A percentile compares a stretch with the other conserved stretches of the same genome.
Conservation (phyloP, 2,329 filamentous ascomycete genomes). For the Elsinoe perseae region DNA sequence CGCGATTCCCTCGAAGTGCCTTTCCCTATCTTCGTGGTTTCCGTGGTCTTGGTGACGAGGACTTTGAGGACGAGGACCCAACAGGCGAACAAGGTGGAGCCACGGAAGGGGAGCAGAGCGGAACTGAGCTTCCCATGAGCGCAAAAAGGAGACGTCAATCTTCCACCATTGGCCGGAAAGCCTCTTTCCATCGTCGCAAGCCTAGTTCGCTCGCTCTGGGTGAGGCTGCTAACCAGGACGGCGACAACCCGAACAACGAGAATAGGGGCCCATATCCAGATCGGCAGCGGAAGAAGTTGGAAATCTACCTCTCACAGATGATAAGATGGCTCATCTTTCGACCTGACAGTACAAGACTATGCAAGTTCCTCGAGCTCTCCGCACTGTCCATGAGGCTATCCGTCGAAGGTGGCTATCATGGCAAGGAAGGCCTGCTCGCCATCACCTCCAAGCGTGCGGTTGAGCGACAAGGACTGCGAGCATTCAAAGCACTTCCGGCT, state of each 20-base stretch:
- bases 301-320: slow-evolving; percentile 86
- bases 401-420: slow-evolving; percentile 92
- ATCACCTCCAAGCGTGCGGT: slow-evolving; percentile 75
- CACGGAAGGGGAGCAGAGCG: slow-evolving; percentile 57
- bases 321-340: slow-evolving; percentile 96
- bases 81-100: slow-evolving; percentile 46
- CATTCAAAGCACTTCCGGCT: slow-evolving; percentile 16
- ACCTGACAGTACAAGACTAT: slow-evolving; percentile 88
- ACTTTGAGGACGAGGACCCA: slow-evolving; percentile 65
- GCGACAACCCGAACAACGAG: slow-evolving; percentile 33
- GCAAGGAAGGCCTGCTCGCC: slow-evolving; percentile 89
- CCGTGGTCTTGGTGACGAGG: slow-evolving; percentile 47
- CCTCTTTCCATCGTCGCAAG: slow-evolving; percentile 42
- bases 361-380: slow-evolving; percentile 91
- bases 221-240: slow-evolving; percentile 28
- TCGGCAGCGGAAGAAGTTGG: slow-evolving; percentile 74
- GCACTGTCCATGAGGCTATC: slow-evolving; percentile 88
- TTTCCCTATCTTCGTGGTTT: slow-evolving; percentile 84
- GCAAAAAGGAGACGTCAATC: slow-evolving; percentile 44
- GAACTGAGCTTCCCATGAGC: slow-evolving; percentile 49
- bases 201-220: slow-evolving; percentile 39
- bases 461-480: slow-evolving; percentile 24
- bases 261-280: slow-evolving; percentile 59
- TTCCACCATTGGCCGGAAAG: slow-evolving; percentile 30
- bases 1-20: slow-evolving; percentile 79